Percentiles rank a stretch among this genome's conserved stretches.
These are phyloP conservation scores for Lasiodiplodia sp. DNA, from an alignment of 2,329 filamentous ascomycete species.

Conservation along the genomic window DNA sequence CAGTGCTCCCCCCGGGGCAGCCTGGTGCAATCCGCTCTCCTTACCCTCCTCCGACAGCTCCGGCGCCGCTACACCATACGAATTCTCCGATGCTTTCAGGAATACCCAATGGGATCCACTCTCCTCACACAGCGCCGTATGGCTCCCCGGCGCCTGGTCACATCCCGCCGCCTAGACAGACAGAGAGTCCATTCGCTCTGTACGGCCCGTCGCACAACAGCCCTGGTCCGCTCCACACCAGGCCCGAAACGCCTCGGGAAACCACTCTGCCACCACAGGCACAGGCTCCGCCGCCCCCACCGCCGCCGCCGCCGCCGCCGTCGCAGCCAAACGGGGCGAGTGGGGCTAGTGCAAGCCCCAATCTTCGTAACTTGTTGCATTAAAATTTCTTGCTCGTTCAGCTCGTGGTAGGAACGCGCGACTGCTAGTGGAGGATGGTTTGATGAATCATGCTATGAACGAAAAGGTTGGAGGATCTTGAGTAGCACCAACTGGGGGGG, in stretches of 20 bases:
- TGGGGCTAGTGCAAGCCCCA: constrained; percentile 56
- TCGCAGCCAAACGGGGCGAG: constrained; percentile 32
- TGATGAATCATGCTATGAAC: background rate
- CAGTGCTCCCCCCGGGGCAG: constrained; percentile 41
- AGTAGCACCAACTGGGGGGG: background rate
- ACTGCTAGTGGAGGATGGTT: background rate
- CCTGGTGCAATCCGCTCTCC: constrained; percentile 37
- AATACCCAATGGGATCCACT: constrained; percentile 31
- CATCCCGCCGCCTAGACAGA: constrained; percentile 36
- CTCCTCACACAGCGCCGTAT: constrained; percentile 35
- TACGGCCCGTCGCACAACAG: constrained; percentile 14
- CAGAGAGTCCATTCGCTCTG: constrained; percentile 43
- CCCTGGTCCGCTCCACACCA: constrained; percentile 34
- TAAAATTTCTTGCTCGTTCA: constrained; percentile 32
- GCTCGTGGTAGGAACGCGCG: background rate
- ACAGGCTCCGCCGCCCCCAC: constrained; percentile 34
- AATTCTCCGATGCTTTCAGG: constrained; percentile 37
- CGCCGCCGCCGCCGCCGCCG: constrained; percentile 30
- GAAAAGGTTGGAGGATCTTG: background rate
- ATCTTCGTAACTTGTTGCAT: constrained; percentile 56
- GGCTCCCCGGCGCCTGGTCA: constrained; percentile 31
- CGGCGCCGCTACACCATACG: constrained; percentile 42
- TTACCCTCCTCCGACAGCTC: constrained; percentile 40
- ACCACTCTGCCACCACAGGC: constrained; percentile 40
- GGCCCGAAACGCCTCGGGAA: constrained; percentile 46